Base-by-base conservation (phyloP, 306 rosid species). In the Pueraria montana region DNA sequence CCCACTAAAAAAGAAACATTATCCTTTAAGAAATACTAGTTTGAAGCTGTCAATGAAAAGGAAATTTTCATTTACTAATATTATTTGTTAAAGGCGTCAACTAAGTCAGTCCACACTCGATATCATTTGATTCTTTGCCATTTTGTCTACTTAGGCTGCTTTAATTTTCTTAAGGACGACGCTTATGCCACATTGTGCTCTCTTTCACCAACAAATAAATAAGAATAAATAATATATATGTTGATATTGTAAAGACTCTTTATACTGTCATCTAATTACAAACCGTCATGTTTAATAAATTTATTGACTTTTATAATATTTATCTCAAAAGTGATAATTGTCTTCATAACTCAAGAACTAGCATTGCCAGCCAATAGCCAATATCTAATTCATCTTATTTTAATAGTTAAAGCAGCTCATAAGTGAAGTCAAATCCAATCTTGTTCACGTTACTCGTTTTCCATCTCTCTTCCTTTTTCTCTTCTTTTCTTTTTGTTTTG, bases 341-440 rank as follows among this genome's bases (percentile, higher is more conserved):
- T 23, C 56, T 56, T 45, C 2, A 59, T 34, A 66, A 55, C 45
- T 65, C 26, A 74, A 67, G 74, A 69, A 49, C 63, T 64, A 76
- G 42, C 61, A 45, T 27, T 77, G 84, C 86, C 83, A 86, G 80
- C 78, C 30, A 72, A 71, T 68, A 45, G 5, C 75, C 82, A 85
- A 59, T 69, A 36, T 26, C 69, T 85, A 49, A 58, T 66, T 13
- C 38, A 32, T 72, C 67, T 45, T 17, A 77, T 78, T 68, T 50
- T 71, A 27, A 11, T 69, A 30, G n/a, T 49, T 43, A 32, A 62
- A 78, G 79, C 84, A 86, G 74, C 86, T 82, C 86, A 82, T 58
- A 56, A 65, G 77, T 82, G 74, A 72, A 78, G 84, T 86, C 79
- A 78, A 82, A 73, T 83, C 84, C 73, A 71, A 63, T 5, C 83